A percentile compares a stretch with the other conserved stretches of the same genome.
Evolutionary conservation across 257 asterid genomes (phyloP).

Genomic region (Solanum lignicaule): DNA sequence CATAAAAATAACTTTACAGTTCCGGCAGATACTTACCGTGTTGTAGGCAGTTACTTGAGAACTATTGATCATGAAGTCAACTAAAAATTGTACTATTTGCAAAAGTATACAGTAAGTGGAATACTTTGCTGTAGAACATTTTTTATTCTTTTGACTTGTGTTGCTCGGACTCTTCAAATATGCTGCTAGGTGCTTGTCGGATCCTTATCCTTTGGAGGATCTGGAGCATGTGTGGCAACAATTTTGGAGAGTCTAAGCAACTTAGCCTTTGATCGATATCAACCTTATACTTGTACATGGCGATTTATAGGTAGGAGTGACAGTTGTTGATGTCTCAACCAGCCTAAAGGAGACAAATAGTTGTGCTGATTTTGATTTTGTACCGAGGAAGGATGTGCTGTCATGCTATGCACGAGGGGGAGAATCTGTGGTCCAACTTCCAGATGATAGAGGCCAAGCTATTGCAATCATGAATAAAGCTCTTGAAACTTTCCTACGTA

Average conservation of each 20-base stretch:
- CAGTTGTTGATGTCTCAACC: constrained; percentile 74
- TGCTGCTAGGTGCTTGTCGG: neutral
- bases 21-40: neutral
- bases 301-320: constrained; percentile 48
- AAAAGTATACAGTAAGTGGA: neutral
- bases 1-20: neutral
- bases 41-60: neutral
- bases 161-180: neutral
- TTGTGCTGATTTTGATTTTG: constrained; percentile 54
- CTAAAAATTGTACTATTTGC: neutral
- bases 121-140: neutral
- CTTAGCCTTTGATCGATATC: neutral
- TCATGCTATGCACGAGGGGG: constrained; percentile 28
- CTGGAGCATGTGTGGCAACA: neutral
- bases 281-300: neutral
- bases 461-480: constrained; percentile 56
- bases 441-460: constrained; percentile 80
- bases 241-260: neutral
- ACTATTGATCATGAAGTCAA: neutral
- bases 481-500: constrained; percentile 37
- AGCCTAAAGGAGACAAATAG: constrained; percentile 26
- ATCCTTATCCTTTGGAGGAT: neutral
- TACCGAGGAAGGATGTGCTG: constrained; percentile 59
- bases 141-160: neutral
- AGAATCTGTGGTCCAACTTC: constrained; percentile 27